A percentile compares a stretch with the other conserved stretches of the same genome.
Conservation (phyloP, 1,139 yeast species). For the Diutina catenulata region DNA sequence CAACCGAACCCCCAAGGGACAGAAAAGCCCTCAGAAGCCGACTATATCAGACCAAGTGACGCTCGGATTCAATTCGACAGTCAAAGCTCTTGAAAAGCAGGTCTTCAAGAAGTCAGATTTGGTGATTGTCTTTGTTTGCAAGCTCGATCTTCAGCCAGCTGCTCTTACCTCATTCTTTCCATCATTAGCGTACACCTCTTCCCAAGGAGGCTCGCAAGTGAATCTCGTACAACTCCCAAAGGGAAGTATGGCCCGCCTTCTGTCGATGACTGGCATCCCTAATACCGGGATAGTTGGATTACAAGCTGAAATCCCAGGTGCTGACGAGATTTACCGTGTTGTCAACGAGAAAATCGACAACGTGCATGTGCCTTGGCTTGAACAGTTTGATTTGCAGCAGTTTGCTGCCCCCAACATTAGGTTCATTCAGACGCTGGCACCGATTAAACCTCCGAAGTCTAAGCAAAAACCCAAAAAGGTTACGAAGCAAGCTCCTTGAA, state of each 20-base stretch:
- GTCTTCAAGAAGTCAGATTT: slow-evolving; percentile 16
- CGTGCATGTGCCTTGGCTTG: slow-evolving; percentile 35
- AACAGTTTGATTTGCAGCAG: slow-evolving; percentile 8
- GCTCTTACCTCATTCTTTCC: slow-evolving; percentile 43
- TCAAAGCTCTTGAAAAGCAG: slow-evolving; percentile 36
- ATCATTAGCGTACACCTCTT: slow-evolving; percentile 34
- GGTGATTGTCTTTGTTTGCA: slow-evolving; percentile 37
- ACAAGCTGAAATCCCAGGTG: slow-evolving; percentile 13
- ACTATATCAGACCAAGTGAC: slow-evolving; percentile 18
- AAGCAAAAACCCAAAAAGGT: neutral
- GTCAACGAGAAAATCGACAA: slow-evolving; percentile 22
- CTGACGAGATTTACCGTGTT: slow-evolving; percentile 19
- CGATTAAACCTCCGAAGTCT: slow-evolving; percentile 6
- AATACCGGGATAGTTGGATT: slow-evolving; percentile 22
- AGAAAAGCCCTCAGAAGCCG: too few relatives aligned
- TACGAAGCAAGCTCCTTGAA: too few relatives aligned
- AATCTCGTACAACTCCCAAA: slow-evolving; percentile 45
- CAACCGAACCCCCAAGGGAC: slow-evolving; percentile 12
- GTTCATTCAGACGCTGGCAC: slow-evolving; percentile 9
- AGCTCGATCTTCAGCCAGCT: slow-evolving; percentile 37
- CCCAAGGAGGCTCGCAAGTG: slow-evolving; percentile 19
- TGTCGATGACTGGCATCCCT: slow-evolving; percentile 18
- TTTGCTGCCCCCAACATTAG: slow-evolving; percentile 8
- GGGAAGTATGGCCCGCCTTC: slow-evolving; percentile 27
- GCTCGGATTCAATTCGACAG: slow-evolving; percentile 46